Conservation (phyloP, 2,329 filamentous ascomycete genomes). For the Akanthomyces dipterigenus region DNA sequence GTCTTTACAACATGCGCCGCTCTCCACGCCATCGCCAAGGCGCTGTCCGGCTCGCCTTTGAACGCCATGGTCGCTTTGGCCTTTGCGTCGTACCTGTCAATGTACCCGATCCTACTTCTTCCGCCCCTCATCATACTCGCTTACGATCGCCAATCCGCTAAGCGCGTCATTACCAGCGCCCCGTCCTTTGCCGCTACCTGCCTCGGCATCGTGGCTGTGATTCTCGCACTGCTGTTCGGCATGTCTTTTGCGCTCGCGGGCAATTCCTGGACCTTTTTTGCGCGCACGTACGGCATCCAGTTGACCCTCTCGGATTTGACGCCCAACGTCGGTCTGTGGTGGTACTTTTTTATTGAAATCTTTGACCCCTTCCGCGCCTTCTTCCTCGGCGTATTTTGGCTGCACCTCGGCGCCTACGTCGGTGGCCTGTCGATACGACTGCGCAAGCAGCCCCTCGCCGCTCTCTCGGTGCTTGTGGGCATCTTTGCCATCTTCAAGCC, state of each 20-base stretch:
- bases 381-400: slow-evolving; percentile 96
- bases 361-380: slow-evolving; percentile 97
- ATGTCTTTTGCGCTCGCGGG: slow-evolving; percentile 69
- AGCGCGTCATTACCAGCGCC: slow-evolving; percentile 29
- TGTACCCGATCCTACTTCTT: slow-evolving; percentile 84
- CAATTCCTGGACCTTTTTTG: slow-evolving; percentile 79
- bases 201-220: slow-evolving; percentile 44
- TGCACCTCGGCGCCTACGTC: slow-evolving; percentile 87
- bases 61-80: slow-evolving; percentile 79
- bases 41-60: slow-evolving; percentile 64
- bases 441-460: slow-evolving; percentile 78
- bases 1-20: slow-evolving; percentile 87
- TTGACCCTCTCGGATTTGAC: slow-evolving; percentile 86
- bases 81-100: slow-evolving; percentile 82
- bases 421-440: slow-evolving; percentile 78
- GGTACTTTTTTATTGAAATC: slow-evolving; percentile 99
- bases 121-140: slow-evolving; percentile 75
- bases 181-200: slow-evolving; percentile 48
- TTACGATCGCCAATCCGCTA: slow-evolving; percentile 55
- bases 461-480: slow-evolving; percentile 75
- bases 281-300: slow-evolving; percentile 88
- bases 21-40: slow-evolving; percentile 74
- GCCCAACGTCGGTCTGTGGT: slow-evolving; percentile 94
- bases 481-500: slow-evolving; percentile 95
- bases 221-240: slow-evolving; percentile 56